A percentile compares a stretch with the other conserved stretches of the same genome.
phyloP scores from a whole-genome alignment of 305 asterid genomes.

The Solanum hybrid region DNA sequence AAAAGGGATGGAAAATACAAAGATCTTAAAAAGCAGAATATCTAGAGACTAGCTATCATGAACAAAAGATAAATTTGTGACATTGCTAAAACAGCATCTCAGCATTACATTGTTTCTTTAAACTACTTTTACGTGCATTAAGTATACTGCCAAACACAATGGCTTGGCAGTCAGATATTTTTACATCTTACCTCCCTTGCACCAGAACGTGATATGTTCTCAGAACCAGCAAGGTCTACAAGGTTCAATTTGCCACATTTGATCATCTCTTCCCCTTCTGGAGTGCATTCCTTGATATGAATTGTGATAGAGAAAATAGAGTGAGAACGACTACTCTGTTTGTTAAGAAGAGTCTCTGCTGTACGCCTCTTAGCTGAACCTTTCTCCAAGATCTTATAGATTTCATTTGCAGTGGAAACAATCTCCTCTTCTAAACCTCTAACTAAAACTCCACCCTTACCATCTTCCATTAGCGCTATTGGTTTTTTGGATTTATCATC shows the following conservation, averaged over 20 bases:
- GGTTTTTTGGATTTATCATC: slow-evolving; percentile 96
- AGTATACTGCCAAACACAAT: background rate
- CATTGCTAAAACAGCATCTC: background rate
- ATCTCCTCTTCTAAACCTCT: slow-evolving; percentile 99
- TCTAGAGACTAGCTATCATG: background rate
- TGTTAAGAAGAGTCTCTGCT: slow-evolving; percentile 97
- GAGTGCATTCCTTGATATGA: slow-evolving; percentile 94
- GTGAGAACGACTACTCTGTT: slow-evolving; percentile 99
- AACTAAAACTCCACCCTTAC: slow-evolving; percentile 93
- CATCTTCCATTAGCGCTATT: slow-evolving; percentile 97
- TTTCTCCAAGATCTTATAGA: slow-evolving; percentile 83
- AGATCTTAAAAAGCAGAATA: background rate
- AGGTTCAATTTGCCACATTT: slow-evolving; percentile 95
- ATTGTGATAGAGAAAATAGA: slow-evolving; percentile 92
- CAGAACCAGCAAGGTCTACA: slow-evolving; percentile 99
- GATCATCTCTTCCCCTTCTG: slow-evolving; percentile 98
- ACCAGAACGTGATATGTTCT: slow-evolving; percentile 96
- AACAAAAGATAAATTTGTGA: background rate
- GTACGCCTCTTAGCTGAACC: slow-evolving; percentile 98
- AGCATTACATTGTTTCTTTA: background rate
- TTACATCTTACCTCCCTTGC: slow-evolving; percentile 78
- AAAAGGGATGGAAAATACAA: background rate
- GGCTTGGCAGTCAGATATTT: background rate
- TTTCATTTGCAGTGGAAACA: slow-evolving; percentile 87
- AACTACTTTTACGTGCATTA: background rate